A percentile compares a stretch with the other conserved stretches of the same genome.
Evolutionary conservation across 768 basidiomycete genomes (phyloP).

Genomic region (Russula olivacea): DNA sequence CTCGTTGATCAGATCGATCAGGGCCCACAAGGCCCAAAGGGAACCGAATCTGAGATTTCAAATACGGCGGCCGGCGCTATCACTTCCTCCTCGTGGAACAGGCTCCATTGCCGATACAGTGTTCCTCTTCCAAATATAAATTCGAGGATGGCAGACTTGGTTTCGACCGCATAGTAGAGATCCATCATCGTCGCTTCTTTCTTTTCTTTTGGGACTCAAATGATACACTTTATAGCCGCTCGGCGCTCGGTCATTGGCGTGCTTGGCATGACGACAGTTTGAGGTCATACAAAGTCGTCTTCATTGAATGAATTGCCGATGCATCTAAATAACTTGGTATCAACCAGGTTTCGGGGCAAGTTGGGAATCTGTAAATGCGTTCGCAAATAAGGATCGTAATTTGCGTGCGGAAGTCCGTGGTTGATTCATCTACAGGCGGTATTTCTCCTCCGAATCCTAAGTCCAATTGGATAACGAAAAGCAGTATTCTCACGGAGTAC

Average conservation of each 20-base stretch:
- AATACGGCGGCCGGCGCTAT: neutral
- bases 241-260: neutral
- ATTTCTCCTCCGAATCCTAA: neutral
- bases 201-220: too few relatives aligned
- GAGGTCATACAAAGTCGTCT: too few relatives aligned
- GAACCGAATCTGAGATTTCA: neutral
- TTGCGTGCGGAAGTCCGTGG: neutral
- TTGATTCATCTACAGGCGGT: neutral
- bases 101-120: too few relatives aligned
- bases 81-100: neutral
- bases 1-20: neutral
- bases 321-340: neutral
- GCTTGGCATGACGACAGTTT: neutral
- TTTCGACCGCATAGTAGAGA: neutral
- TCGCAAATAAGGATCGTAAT: neutral
- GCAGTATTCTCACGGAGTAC: neutral
- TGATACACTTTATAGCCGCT: constrained; percentile 1
- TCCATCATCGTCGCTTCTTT: neutral
- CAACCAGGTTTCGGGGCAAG: neutral
- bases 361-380: neutral
- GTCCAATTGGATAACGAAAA: neutral
- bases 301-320: neutral
- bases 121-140: too few relatives aligned
- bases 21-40: neutral
- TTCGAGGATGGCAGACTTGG: too few relatives aligned